Evolutionary conservation across 768 basidiomycete genomes (phyloP), one percentile per base, ranked within the genome.

Genomic region (Termitomyces sp.): DNA sequence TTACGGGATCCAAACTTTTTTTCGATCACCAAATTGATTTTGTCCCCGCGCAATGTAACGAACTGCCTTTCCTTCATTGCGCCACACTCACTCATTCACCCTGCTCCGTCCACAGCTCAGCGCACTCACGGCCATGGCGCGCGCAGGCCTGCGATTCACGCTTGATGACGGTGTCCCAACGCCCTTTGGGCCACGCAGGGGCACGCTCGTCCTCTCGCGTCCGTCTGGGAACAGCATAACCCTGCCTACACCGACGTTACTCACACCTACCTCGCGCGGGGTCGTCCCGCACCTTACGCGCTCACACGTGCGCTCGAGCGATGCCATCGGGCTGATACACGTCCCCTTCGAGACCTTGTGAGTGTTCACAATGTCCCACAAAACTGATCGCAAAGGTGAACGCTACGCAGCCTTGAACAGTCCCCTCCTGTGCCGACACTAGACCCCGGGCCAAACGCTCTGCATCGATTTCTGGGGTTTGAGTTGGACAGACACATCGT

Each of bases 281-380:
- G 76, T 87, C 30, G 76, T 93, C 0, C 87, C 87, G 0, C 91
- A 93, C 70, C 74, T 93, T 5, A 86, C 88, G 7, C 74, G 82
- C 47, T 89, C 91, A 65, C 82, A 89, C 57, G 70, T 79, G 26
- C 65, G 66, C 20, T 62, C 64, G 32, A 81, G 81, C 1, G 64
- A 72, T 9, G 77, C 83, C 1, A 79, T 90, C 35, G 77, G 70
- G 58, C 89, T 88, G 82, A 70, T 89, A 0, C 80, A 88, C 60
- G 73, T 92, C 0, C 84, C 91, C 0, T 93, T 92, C 66, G 91
- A 93, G 72, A 80, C 85, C 20, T 93, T 93, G 91, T 93, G 71
- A 82, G 86, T 79, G 28, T 9, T 20, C 44, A 4, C 33, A 1
- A 40, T 23, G 20, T 6, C 18, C 8, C 14, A 20, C 23, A 12